A percentile compares a stretch with the other conserved stretches of the same genome.
These are phyloP conservation scores for Fusarium marasasianum DNA, from an alignment of 2,329 filamentous ascomycete species.

Conservation along the genomic window DNA sequence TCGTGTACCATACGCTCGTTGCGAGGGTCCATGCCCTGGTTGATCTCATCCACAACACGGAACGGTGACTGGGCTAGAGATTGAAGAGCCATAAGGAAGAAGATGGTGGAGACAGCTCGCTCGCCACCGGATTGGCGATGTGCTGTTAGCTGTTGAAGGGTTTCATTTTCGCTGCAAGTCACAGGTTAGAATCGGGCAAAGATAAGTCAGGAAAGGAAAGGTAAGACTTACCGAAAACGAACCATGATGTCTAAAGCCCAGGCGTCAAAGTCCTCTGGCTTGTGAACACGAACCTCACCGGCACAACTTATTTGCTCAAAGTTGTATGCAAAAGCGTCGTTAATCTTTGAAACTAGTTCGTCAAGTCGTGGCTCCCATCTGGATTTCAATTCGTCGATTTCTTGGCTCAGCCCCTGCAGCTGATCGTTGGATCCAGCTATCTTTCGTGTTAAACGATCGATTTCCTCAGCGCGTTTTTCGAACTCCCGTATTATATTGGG, in stretches of 20 bases:
- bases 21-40: slow-evolving; percentile 98
- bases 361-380: slow-evolving; percentile 89
- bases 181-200: slow-evolving; percentile 9
- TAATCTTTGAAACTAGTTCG: slow-evolving; percentile 80
- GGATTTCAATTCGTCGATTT: slow-evolving; percentile 72
- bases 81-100: slow-evolving; percentile 98
- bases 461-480: slow-evolving; percentile 75
- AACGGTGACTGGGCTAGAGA: slow-evolving; percentile 93
- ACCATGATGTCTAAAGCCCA: slow-evolving; percentile 96
- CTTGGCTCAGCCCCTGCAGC: slow-evolving; percentile 63
- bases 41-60: slow-evolving; percentile 98
- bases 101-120: slow-evolving; percentile 95
- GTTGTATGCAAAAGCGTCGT: slow-evolving; percentile 89
- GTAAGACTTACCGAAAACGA: slow-evolving; percentile 79
- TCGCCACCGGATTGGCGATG: slow-evolving; percentile 97
- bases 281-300: slow-evolving; percentile 87
- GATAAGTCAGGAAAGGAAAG: not conserved
- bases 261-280: slow-evolving; percentile 90
- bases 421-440: slow-evolving; percentile 65
- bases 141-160: slow-evolving; percentile 83
- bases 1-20: slow-evolving; percentile 99
- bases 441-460: slow-evolving; percentile 68
- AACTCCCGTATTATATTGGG: slow-evolving; percentile 80
- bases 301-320: slow-evolving; percentile 95
- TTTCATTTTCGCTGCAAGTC: slow-evolving; percentile 74